phyloP scores from a whole-genome alignment of 768 basidiomycete genomes.

The Trametes gibbosa region DNA sequence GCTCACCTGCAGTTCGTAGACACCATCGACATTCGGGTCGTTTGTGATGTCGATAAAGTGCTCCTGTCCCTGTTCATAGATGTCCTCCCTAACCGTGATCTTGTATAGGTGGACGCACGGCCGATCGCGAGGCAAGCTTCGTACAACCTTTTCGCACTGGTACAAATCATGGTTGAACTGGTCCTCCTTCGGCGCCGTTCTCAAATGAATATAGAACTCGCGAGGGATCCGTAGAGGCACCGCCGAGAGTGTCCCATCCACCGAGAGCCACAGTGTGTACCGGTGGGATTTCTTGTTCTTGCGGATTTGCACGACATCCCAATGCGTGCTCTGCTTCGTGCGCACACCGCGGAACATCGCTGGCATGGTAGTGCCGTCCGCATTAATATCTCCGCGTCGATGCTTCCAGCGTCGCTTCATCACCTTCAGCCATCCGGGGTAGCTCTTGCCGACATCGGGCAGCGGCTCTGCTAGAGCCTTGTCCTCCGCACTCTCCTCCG shows the following conservation, averaged over 20 bases:
- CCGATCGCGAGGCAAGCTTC: slow-evolving; percentile 76
- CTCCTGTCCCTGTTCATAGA: slow-evolving; percentile 80
- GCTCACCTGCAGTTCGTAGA: slow-evolving; percentile 87
- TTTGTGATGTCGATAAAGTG: slow-evolving; percentile 93
- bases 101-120: slow-evolving; percentile 80
- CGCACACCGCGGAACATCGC: slow-evolving; percentile 70
- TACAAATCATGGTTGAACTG: slow-evolving; percentile 72
- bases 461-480: slow-evolving; percentile 34
- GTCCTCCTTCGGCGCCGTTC: slow-evolving; percentile 60
- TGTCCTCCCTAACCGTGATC: slow-evolving; percentile 76
- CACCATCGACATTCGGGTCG: slow-evolving; percentile 91
- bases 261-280: slow-evolving; percentile 84
- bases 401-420: slow-evolving; percentile 79
- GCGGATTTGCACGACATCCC: slow-evolving; percentile 94
- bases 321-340: slow-evolving; percentile 55
- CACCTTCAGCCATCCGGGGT: slow-evolving; percentile 73
- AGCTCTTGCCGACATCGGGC: slow-evolving; percentile 66
- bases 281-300: slow-evolving; percentile 74
- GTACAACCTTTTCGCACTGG: slow-evolving; percentile 64
- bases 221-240: slow-evolving; percentile 84
- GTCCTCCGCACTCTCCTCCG: slow-evolving; percentile 38
- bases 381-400: slow-evolving; percentile 47
- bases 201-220: slow-evolving; percentile 91
- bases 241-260: slow-evolving; percentile 74
- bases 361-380: slow-evolving; percentile 46